Evolutionary conservation across 2,329 filamentous ascomycete genomes (phyloP).

Genomic region (Phyllachora maydis): DNA sequence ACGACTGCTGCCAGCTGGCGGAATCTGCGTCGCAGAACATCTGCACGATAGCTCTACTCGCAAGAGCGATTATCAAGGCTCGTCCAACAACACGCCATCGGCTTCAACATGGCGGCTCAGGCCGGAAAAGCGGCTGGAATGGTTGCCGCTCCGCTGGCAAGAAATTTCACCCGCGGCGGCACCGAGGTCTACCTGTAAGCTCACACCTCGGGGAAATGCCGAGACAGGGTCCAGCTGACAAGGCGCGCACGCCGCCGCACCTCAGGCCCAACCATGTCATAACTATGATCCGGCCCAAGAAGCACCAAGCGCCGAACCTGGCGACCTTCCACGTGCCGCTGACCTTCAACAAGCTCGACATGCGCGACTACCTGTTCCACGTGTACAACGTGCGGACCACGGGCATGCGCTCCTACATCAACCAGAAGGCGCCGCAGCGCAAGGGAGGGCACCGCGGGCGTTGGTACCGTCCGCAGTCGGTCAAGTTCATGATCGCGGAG

Average conservation of each 20-base stretch:
- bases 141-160: too few species aligned
- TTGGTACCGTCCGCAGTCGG: conserved; percentile 48
- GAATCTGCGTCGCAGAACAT: too few species aligned
- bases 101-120: too few species aligned
- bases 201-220: too few species aligned
- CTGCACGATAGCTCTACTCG: too few species aligned
- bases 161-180: too few species aligned
- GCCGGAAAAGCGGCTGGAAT: too few species aligned
- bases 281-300: conserved; percentile 51
- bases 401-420: conserved; percentile 61
- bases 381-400: conserved; percentile 58
- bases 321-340: conserved; percentile 84
- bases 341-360: conserved; percentile 85
- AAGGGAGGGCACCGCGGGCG: conserved; percentile 22
- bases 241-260: too few species aligned
- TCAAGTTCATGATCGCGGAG: conserved; percentile 92
- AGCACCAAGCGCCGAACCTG: conserved; percentile 53
- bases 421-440: conserved; percentile 34
- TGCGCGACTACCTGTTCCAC: conserved; percentile 86
- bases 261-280: conserved; percentile 69
- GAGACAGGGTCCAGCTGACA: background rate
- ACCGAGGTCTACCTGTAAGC: too few species aligned
- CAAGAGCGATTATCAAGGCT: too few species aligned
- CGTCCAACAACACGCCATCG: too few species aligned
- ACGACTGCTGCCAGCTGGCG: too few species aligned